Evolutionary conservation across 2,329 filamentous ascomycete genomes (phyloP), one percentile per base, ranked within the genome.

Genomic region (Ascochyta pisi): DNA sequence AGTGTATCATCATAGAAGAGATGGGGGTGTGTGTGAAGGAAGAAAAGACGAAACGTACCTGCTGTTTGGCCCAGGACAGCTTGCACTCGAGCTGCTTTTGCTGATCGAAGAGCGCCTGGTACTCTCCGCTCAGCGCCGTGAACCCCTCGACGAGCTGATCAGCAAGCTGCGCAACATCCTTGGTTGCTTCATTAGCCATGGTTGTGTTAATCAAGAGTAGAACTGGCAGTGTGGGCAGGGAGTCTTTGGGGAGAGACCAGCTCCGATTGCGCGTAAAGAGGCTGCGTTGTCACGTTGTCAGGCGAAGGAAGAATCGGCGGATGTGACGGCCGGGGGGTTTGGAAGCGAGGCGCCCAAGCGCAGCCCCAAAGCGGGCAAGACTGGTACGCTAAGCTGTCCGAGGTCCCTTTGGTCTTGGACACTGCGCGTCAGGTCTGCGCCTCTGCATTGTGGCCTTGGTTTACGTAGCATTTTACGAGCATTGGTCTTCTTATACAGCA

Each of bases 141-240:
- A 82, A 82, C 56, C 80, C 80, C 50, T 77, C 72, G 1, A 79
- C 71, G 57, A 81, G 75, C 65, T 76, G 73, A 50, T 80, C 74
- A 39, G 72, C 74, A 24, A 78, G 66, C 62, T 73, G 68, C 27
- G 64, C 55, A 34, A 70, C 67, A 45, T 66, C 61, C 22, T 57
- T 55, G 34, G 65, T 67, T 54, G 64, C 54, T 44, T 59, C 58
- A 19, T 68, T 66, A 22, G 60, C 64, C 73, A 76, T 76, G 57
- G 35, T 38, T 35, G 55, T 44, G 43, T 54, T 58, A 57, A 47
- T 49, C 41, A 31, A 54, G 44, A 57, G 57, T 56, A 56, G 42
- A 44, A 49, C 52, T 19, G 38, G 44, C 24, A 29, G 19, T 40
- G 44, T 52, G 35, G 29, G 49, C 22, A 40, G 54, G 13, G 24